Conservation (phyloP, 2,329 filamentous ascomycete species). For the Cryoendolithus antarcticus region DNA sequence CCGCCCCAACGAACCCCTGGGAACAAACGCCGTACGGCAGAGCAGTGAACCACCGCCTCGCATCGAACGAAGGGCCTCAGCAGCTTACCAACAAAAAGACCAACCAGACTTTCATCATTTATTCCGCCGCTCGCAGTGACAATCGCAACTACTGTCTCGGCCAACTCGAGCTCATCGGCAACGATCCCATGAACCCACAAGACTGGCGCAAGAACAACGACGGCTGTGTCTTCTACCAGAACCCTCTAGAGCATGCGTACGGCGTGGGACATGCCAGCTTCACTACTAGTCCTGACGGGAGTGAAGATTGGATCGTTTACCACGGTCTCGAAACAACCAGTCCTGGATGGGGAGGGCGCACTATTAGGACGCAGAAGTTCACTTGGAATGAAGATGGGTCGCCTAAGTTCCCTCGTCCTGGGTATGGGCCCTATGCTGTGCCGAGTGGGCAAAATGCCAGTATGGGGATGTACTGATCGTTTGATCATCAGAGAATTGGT, state of each 20-base stretch:
- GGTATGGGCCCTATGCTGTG: slow-evolving; percentile 35
- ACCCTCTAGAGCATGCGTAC: slow-evolving; percentile 31
- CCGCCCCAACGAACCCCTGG: slow-evolving; percentile 36
- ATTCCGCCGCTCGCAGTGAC: slow-evolving; percentile 37
- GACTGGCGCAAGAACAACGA: slow-evolving; percentile 38
- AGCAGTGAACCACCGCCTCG: slow-evolving; percentile 32
- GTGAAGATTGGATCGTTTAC: slow-evolving; percentile 41
- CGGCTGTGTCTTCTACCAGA: slow-evolving; percentile 39
- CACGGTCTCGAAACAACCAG: slow-evolving; percentile 23
- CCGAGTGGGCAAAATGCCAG: slow-evolving; percentile 30
- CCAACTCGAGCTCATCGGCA: slow-evolving; percentile 36
- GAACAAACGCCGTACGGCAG: slow-evolving; percentile 41
- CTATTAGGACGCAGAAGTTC: slow-evolving; percentile 37
- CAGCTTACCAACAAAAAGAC: slow-evolving; percentile 37
- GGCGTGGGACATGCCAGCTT: slow-evolving; percentile 42
- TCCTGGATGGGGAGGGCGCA: slow-evolving; percentile 22
- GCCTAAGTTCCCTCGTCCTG: slow-evolving; percentile 36
- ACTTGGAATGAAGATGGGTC: slow-evolving; percentile 35
- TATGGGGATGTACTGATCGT: slow-evolving; percentile 19
- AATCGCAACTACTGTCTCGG: slow-evolving; percentile 43
- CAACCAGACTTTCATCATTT: slow-evolving; percentile 37
- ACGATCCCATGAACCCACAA: slow-evolving; percentile 36
- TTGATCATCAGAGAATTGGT: no score
- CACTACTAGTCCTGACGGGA: slow-evolving; percentile 35
- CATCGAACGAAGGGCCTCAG: slow-evolving; percentile 39